phyloP scores from a whole-genome alignment of 1,284 basidiomycete species.

The Apiotrichum laibachii region DNA sequence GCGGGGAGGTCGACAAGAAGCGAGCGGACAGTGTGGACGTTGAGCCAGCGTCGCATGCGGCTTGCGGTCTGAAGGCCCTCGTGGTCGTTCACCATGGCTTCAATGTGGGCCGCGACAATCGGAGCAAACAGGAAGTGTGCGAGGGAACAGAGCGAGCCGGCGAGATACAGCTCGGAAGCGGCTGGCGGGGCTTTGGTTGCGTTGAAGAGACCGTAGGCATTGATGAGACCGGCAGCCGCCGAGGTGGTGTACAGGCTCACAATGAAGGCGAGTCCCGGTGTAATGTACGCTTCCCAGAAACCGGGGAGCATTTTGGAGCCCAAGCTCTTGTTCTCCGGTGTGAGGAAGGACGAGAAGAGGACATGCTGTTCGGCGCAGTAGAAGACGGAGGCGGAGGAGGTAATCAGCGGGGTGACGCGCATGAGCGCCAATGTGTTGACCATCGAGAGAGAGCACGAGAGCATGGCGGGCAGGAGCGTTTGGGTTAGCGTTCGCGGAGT shows the following conservation, averaged over 20 bases:
- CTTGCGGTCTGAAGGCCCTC: not conserved
- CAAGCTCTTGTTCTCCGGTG: not conserved
- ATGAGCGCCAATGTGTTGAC: not conserved
- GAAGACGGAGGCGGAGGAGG: not conserved
- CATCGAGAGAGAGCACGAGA: no score
- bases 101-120: not conserved
- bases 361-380: slow-evolving; percentile 1
- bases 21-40: not conserved
- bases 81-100: not conserved
- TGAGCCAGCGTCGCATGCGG: not conserved
- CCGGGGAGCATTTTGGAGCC: not conserved
- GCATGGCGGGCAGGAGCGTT: not conserved
- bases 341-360: slow-evolving; percentile 1
- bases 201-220: not conserved
- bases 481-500: not conserved
- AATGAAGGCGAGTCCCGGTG: not conserved
- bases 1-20: not conserved
- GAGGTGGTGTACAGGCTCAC: not conserved
- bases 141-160: not conserved
- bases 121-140: slow-evolving; percentile 1
- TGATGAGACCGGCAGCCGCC: not conserved
- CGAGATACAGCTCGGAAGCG: not conserved
- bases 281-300: not conserved
- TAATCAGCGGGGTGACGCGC: not conserved
- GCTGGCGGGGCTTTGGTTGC: not conserved